Conservation (phyloP, 768 basidiomycete species). For the Cytidiella melzeri region DNA sequence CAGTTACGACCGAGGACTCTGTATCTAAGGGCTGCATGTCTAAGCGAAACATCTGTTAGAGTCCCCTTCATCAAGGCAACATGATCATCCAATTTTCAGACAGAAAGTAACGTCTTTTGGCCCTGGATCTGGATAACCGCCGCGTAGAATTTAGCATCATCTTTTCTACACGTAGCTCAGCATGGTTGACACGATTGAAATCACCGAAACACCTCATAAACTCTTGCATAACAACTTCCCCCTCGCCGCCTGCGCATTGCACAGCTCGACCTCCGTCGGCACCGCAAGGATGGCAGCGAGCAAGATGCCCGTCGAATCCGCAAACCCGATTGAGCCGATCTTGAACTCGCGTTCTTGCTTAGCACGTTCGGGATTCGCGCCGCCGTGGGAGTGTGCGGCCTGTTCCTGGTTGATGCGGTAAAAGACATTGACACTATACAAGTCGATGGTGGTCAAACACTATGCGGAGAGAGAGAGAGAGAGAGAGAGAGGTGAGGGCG, state of each 20-base stretch:
- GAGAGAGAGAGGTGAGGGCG: slow-evolving; percentile 27
- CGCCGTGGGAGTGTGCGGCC: slow-evolving; percentile 33
- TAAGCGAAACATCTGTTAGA: too few relatives aligned
- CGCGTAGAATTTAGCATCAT: not conserved
- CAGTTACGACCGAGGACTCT: too few relatives aligned
- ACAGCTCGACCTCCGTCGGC: slow-evolving; percentile 73
- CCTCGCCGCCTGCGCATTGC: slow-evolving; percentile 60
- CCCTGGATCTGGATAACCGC: not conserved
- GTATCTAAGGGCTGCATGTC: too few relatives aligned
- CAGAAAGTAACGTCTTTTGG: not conserved
- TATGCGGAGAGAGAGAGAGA: slow-evolving; percentile 13
- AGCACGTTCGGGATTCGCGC: slow-evolving; percentile 48
- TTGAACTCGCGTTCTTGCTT: slow-evolving; percentile 82
- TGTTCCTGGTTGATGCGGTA: slow-evolving; percentile 76
- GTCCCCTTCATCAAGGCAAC: not conserved
- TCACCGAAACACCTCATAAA: slow-evolving; percentile 42
- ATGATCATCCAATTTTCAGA: not conserved
- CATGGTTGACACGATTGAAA: too few relatives aligned
- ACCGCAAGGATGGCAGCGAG: slow-evolving; percentile 59
- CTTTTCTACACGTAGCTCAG: too few relatives aligned
- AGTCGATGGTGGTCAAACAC: not conserved
- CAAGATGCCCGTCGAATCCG: slow-evolving; percentile 71
- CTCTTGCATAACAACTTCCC: slow-evolving; percentile 68
- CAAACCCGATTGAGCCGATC: slow-evolving; percentile 85
- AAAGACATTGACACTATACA: slow-evolving; percentile 76